Evolutionary conservation across 148 eudicot species (phyloP).

Genomic region (Hydrangea macrophylla): DNA sequence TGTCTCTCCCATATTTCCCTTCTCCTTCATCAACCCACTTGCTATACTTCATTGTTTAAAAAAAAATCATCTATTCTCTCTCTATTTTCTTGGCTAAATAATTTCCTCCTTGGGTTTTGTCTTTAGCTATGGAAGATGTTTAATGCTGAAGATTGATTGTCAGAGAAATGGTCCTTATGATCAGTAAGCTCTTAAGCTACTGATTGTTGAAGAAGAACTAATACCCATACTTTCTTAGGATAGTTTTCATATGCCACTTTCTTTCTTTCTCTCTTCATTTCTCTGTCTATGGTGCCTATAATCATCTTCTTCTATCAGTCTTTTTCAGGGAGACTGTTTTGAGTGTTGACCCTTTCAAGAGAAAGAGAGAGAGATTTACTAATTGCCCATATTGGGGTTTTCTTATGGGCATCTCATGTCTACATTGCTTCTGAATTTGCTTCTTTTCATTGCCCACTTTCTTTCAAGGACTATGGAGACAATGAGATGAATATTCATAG

Average conservation of each 20-base stretch:
- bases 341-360: conserved; percentile 11
- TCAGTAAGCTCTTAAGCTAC: not conserved
- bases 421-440: not conserved
- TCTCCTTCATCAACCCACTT: conserved; percentile 23
- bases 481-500: not conserved
- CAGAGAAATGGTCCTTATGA: not conserved
- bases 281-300: not conserved
- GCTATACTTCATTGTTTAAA: conserved; percentile 1
- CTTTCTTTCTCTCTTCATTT: not conserved
- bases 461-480: not conserved
- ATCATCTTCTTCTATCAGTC: not conserved
- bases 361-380: not conserved
- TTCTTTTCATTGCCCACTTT: not conserved
- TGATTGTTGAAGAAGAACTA: not conserved
- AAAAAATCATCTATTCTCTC: not conserved
- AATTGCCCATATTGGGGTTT: not conserved
- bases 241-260: not conserved
- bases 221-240: not conserved
- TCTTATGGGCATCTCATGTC: too few relatives aligned
- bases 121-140: conserved; percentile 17
- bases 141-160: conserved; percentile 18
- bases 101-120: conserved; percentile 9
- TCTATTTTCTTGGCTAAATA: not conserved
- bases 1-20: not conserved
- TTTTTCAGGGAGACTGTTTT: conserved; percentile 8